Evolutionary conservation across 345 rosid species (phyloP), one percentile per base, ranked within the genome.

Genomic region (Ceriops zippeliana): DNA sequence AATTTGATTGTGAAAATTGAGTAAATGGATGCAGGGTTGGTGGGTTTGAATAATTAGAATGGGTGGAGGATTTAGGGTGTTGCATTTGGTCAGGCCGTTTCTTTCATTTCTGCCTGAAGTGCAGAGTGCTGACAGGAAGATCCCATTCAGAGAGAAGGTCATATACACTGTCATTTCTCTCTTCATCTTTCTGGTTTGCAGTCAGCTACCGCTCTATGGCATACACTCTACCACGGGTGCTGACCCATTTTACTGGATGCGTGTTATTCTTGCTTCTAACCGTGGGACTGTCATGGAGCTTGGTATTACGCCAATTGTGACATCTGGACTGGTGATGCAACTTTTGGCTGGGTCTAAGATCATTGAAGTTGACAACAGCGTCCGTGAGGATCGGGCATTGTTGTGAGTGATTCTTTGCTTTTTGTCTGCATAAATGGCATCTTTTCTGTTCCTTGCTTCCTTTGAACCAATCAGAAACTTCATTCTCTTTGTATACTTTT

Each of bases 241-340:
- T 0, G 90, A 88, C 80, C 93, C 93, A 0, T 88, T 88, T 77
- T 86, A 88, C 51, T 86, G 90, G 93, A 86, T 88, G 89, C 90
- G 90, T 68, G 93, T 86, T 57, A 88, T 86, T 58, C 93, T 88
- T 46, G 93, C 90, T 0, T 88, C 93, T 0, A 88, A 79, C 69
- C 93, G 90, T 62, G 93, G 93, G 2, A 86, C 93, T 17, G 93
- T 84, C 7, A 86, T 88, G 93, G 89, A 88, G 75, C 87, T 88
- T 17, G 93, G 93, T 61, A 88, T 88, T 51, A 86, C 93, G 24
- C 93, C 90, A 2, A 86, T 88, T 60, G 90, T 86, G 24, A 88
- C 90, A 1, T 86, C 93, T 65, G 93, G 90, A 7, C 71, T 86
- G 20, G 87, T 88, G 27, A 84, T 88, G 86, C 93, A 88, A 63